Conservation (phyloP, 148 eudicot genomes). For the Rhododendron griersonianum region DNA sequence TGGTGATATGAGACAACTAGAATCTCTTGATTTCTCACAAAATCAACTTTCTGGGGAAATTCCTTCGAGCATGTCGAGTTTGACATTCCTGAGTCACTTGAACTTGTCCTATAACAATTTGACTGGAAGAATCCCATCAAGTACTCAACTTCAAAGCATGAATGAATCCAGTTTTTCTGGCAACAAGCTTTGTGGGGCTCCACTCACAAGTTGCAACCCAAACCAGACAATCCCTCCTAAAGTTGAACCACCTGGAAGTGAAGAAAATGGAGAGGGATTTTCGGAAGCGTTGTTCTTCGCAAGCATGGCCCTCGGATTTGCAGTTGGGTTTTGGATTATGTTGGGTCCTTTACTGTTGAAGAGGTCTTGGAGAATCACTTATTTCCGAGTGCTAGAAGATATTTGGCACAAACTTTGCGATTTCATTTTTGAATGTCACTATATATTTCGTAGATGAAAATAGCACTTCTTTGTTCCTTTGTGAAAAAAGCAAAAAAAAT, state of each 20-base stretch:
- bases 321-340: background rate
- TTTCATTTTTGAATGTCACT: background rate
- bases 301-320: background rate
- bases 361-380: slow-evolving; percentile 1
- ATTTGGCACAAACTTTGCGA: background rate
- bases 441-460: background rate
- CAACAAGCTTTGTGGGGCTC: slow-evolving; percentile 21
- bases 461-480: too few relatives aligned
- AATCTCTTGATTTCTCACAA: background rate
- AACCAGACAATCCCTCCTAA: background rate
- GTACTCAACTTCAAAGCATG: background rate
- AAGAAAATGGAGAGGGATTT: background rate
- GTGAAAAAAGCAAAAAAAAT: too few relatives aligned
- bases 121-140: background rate
- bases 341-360: background rate
- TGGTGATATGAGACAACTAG: too few relatives aligned
- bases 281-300: background rate
- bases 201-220: background rate
- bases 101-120: background rate
- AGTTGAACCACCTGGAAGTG: too few relatives aligned
- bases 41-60: slow-evolving; percentile 1
- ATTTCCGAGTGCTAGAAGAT: background rate
- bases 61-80: background rate
- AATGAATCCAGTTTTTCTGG: slow-evolving; percentile 4
- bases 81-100: background rate